These are phyloP conservation scores for Chernovozyma aurita DNA, from an alignment of 1,139 yeast species.

Conservation along the genomic window DNA sequence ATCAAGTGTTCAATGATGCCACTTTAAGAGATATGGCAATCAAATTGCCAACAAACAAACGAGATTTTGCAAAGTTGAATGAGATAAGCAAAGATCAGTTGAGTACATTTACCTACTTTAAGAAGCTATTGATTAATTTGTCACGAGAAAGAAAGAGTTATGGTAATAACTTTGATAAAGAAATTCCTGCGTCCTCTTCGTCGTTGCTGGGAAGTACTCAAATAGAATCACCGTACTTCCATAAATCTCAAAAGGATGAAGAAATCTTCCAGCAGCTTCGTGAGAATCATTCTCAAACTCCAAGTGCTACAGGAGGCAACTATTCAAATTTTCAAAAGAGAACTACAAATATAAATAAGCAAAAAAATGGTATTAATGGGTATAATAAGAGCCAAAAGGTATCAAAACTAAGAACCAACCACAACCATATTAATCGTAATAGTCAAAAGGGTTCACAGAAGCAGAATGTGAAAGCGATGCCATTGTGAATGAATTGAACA, in stretches of 20 bases:
- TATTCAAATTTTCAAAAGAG: conserved; percentile 1
- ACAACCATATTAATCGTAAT: neutral
- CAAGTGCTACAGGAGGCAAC: neutral
- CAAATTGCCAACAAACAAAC: conserved; percentile 48
- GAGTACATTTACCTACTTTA: conserved; percentile 45
- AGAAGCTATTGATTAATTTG: conserved; percentile 35
- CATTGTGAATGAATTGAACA: conserved; percentile 1
- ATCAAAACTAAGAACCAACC: neutral
- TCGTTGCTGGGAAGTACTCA: conserved; percentile 2
- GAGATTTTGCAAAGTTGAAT: conserved; percentile 43
- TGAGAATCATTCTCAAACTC: conserved; percentile 2
- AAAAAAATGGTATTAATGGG: neutral
- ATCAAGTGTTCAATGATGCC: conserved; percentile 43
- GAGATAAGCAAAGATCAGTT: conserved; percentile 38
- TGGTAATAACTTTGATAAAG: conserved; percentile 8
- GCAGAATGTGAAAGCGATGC: conserved; percentile 4
- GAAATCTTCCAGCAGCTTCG: conserved; percentile 4
- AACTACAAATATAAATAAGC: neutral
- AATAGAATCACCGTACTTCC: conserved; percentile 5
- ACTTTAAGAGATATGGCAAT: conserved; percentile 53
- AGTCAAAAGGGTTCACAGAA: neutral
- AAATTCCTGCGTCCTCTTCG: conserved; percentile 5
- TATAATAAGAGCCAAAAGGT: conserved; percentile 1
- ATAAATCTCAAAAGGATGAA: conserved; percentile 3
- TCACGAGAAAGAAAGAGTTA: conserved; percentile 22